Percentiles rank a stretch among this genome's conserved stretches.
Conservation (phyloP, 257 asterid genomes). For the Agastache rugosa region DNA sequence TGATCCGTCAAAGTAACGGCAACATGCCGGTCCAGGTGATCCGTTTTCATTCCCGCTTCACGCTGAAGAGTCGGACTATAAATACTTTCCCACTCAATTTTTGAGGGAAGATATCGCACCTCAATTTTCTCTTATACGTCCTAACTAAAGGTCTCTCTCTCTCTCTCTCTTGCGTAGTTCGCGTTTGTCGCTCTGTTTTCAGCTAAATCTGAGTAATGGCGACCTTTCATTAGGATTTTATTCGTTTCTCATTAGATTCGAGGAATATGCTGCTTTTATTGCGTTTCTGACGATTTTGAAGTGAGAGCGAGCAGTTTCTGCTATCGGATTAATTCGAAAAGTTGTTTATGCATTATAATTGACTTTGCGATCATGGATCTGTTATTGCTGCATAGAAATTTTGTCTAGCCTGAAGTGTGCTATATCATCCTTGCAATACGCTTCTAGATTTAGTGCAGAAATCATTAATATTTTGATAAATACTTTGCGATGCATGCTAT, state of each 20-base stretch:
- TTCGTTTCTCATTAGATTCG: not conserved
- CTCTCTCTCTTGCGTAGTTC: not conserved
- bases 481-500: not conserved
- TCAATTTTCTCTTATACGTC: not conserved
- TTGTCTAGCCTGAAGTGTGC: not conserved
- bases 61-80: conserved; percentile 5
- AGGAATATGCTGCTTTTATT: conserved; percentile 13
- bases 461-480: not conserved
- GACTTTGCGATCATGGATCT: conserved; percentile 6
- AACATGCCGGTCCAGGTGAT: not conserved
- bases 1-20: too few relatives aligned
- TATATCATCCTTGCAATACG: conserved; percentile 5
- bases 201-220: conserved; percentile 7
- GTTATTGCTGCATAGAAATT: not conserved
- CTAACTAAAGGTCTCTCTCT: conserved; percentile 15
- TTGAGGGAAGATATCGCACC: not conserved
- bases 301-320: conserved; percentile 6
- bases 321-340: conserved; percentile 2
- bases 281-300: conserved; percentile 18
- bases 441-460: conserved; percentile 8
- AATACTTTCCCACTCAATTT: conserved; percentile 19
- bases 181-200: conserved; percentile 1
- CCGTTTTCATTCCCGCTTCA: conserved; percentile 24
- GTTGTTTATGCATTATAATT: not conserved
- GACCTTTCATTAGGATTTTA: not conserved